These are phyloP conservation scores for Cicer bijugum DNA, from an alignment of 306 rosid species.

Conservation along the genomic window DNA sequence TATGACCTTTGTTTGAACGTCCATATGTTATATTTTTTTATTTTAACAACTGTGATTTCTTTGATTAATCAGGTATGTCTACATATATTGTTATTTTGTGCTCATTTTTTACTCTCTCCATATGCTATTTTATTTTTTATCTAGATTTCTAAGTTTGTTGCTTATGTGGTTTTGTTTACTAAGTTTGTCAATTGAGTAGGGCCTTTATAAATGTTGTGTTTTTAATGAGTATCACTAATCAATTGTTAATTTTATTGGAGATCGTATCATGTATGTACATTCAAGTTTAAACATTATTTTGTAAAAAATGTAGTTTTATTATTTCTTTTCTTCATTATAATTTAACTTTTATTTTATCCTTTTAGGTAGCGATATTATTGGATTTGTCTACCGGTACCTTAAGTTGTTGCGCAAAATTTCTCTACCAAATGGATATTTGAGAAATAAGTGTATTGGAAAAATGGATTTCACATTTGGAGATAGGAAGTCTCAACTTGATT, in stretches of 20 bases:
- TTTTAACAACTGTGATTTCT: no score
- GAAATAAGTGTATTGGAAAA: conserved; percentile 83
- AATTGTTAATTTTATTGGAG: conserved; percentile 36
- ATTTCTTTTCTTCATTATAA: conserved; percentile 30
- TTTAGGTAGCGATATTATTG: conserved; percentile 79
- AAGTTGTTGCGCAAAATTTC: conserved; percentile 66
- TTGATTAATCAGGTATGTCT: no score
- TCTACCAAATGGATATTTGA: conserved; percentile 90
- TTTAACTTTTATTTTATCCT: conserved; percentile 26
- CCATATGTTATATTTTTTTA: no score
- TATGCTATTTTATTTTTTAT: no score
- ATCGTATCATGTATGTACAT: no score
- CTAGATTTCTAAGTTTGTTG: no score
- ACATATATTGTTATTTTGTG: no score
- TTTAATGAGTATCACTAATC: conserved; percentile 19
- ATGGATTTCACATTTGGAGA: conserved; percentile 89
- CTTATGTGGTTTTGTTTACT: no score
- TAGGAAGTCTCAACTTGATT: conserved; percentile 86
- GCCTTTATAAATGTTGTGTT: conserved; percentile 20
- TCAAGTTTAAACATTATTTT: conserved; percentile 11
- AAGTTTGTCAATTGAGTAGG: neutral
- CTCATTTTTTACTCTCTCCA: no score
- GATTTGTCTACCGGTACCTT: conserved; percentile 78
- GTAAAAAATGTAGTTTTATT: neutral
- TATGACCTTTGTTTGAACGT: no score